Percentiles rank a stretch among this genome's conserved stretches.
phyloP scores from a whole-genome alignment of 495 filamentous ascomycete species.

The Penicillium roqueforti region DNA sequence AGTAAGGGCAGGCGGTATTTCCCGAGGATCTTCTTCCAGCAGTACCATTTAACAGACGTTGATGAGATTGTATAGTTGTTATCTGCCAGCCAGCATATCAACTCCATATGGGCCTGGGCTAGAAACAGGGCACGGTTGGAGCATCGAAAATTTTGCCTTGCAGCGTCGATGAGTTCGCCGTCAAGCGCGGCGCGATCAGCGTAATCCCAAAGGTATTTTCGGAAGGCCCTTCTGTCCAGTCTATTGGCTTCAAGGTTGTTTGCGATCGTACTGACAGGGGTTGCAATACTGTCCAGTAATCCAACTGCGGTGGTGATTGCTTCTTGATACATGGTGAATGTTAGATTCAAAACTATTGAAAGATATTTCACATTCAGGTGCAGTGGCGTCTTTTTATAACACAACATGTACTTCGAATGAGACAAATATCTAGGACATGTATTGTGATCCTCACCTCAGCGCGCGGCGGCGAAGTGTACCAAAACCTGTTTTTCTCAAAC shows the following conservation, averaged over 20 bases:
- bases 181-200: too few species aligned
- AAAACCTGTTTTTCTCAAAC: too few species aligned
- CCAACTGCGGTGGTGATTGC: too few species aligned
- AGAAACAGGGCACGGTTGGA: slow-evolving; percentile 15
- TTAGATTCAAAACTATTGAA: not conserved
- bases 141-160: slow-evolving; percentile 9
- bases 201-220: too few species aligned
- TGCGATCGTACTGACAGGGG: too few species aligned
- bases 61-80: slow-evolving; percentile 14
- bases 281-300: too few species aligned
- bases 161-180: too few species aligned
- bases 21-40: slow-evolving; percentile 2
- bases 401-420: too few species aligned
- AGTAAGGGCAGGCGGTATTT: slow-evolving; percentile 14
- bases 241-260: too few species aligned
- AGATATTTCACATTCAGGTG: not conserved
- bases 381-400: not conserved
- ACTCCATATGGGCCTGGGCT: slow-evolving; percentile 17
- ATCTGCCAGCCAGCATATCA: slow-evolving; percentile 9
- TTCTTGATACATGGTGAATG: not conserved
- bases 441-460: not conserved
- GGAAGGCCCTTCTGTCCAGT: too few species aligned
- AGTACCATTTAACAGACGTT: slow-evolving; percentile 18
- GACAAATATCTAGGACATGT: too few species aligned
- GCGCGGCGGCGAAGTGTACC: not conserved